Base-by-base conservation (phyloP, 2,329 filamentous ascomycete species). In the Colletotrichum spinosum region DNA sequence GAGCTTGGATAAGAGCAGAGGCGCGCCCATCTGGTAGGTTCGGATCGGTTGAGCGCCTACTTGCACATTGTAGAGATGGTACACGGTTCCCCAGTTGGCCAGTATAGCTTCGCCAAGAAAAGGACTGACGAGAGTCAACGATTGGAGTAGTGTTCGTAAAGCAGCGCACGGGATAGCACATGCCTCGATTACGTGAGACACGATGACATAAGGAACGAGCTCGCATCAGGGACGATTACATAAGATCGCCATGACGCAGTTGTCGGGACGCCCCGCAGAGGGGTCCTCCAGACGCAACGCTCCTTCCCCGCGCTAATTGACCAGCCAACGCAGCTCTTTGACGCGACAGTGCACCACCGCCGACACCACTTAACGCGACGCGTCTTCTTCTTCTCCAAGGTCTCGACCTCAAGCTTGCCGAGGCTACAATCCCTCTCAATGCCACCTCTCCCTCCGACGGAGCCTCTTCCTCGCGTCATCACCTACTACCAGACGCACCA, bases 401-500 rank as follows among this genome's bases (percentile, higher is more conserved):
- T 44, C 34, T 55, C 50, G 57, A 41, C 53, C 58, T 42, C 33
- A 8, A 34, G 15, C n/a, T 37, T n/a, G 15, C 35, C 58, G 37
- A 55, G 52, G 58, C 41, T 48, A 4, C 6, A 52, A 12, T 12
- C 15, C 52, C 2, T 11, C 38, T 2, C 57, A 34, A 69, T 69
- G 67, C 61, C 67, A 34, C 67, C 67, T 35, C 13, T 69, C 13
- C 65, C 67, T 37, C 48, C 51, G n/a, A 37, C 8, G 10, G 25
- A 60, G 10, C 69, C 74, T n/a, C 75, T 81, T 34, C 84, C 80
- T 55, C 82, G 84, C 15, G 77, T 86, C 37, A 80, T 86, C 42
- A 76, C 81, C 52, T 86, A 86, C 75, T 84, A 84, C 73, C 85
- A 87, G 72, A 87, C 85, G 0, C 85, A 84, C 38, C 84, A 87